These are phyloP conservation scores for Chlamydomonas sp. DNA, from an alignment of 139 green algal genomes.

Conservation along the genomic window DNA sequence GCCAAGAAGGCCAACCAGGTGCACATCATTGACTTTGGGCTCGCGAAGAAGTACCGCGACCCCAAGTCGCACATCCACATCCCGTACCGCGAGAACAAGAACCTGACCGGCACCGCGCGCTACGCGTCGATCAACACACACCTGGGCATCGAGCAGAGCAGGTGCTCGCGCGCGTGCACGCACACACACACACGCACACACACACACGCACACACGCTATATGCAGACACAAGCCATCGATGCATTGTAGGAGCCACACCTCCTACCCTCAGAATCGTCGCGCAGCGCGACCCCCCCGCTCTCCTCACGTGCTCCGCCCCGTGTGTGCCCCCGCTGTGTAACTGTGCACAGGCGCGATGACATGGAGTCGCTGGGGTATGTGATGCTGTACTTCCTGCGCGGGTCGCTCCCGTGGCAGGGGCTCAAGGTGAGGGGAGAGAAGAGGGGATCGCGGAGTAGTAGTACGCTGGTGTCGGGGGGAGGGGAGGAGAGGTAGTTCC, in stretches of 20 bases:
- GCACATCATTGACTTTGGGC: constrained; percentile 99
- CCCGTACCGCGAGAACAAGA: constrained; percentile 96
- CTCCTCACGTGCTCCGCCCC: neutral
- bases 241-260: no score
- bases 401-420: constrained; percentile 92
- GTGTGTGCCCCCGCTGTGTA: constrained; percentile 52
- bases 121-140: constrained; percentile 99
- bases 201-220: no score
- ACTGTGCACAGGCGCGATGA: constrained; percentile 84
- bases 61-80: constrained; percentile 98
- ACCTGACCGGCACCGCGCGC: constrained; percentile 94
- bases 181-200: constrained; percentile 13
- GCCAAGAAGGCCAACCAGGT: constrained; percentile 94
- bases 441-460: no score
- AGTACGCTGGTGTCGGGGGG: no score
- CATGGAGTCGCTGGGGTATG: constrained; percentile 82
- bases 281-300: no score
- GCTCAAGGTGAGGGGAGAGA: constrained; percentile 68
- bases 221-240: no score
- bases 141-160: constrained; percentile 96
- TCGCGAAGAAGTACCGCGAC: constrained; percentile 99
- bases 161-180: constrained; percentile 28
- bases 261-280: no score
- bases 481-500: no score
- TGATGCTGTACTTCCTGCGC: constrained; percentile 95